Evolutionary conservation across 2,329 filamentous ascomycete species (phyloP).

Genomic region (Fusarium musae): DNA sequence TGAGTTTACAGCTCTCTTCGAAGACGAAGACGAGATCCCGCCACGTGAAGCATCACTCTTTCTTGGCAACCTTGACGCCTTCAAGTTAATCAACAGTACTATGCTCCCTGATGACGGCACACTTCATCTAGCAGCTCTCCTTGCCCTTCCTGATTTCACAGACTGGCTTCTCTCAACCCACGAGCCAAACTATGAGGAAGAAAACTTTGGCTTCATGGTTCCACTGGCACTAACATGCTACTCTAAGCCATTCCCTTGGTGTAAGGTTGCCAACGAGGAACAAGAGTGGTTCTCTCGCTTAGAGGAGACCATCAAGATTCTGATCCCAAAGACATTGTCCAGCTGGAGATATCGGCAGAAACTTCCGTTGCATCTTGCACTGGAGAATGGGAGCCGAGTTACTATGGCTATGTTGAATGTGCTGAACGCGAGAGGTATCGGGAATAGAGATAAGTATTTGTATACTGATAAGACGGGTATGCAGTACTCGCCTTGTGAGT

Average conservation of each 20-base stretch:
- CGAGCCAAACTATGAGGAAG: conserved; percentile 18
- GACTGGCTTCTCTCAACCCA: conserved; percentile 10
- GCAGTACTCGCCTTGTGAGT: conserved; percentile 15
- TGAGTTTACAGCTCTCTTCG: conserved; percentile 14
- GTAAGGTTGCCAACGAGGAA: conserved; percentile 18
- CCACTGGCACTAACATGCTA: conserved; percentile 3
- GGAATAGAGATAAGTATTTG: not conserved
- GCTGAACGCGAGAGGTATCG: not conserved
- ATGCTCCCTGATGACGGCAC: conserved; percentile 1
- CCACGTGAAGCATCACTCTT: conserved; percentile 16
- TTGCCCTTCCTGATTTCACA: conserved; percentile 9
- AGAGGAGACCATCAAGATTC: conserved; percentile 11
- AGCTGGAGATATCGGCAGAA: conserved; percentile 15
- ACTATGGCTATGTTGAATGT: conserved; percentile 10
- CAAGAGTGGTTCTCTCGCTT: not conserved
- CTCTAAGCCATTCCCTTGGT: conserved; percentile 14
- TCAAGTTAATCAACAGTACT: not conserved
- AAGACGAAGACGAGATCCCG: conserved; percentile 18
- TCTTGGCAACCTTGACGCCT: conserved; percentile 12
- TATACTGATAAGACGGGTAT: conserved; percentile 15
- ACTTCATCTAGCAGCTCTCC: conserved; percentile 12
- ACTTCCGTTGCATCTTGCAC: conserved; percentile 6
- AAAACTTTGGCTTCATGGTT: conserved; percentile 27
- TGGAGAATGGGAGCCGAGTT: conserved; percentile 10
- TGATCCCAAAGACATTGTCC: not conserved